These are phyloP conservation scores for Fusarium anguioides DNA, from an alignment of 2,329 filamentous ascomycete genomes.

Conservation along the genomic window DNA sequence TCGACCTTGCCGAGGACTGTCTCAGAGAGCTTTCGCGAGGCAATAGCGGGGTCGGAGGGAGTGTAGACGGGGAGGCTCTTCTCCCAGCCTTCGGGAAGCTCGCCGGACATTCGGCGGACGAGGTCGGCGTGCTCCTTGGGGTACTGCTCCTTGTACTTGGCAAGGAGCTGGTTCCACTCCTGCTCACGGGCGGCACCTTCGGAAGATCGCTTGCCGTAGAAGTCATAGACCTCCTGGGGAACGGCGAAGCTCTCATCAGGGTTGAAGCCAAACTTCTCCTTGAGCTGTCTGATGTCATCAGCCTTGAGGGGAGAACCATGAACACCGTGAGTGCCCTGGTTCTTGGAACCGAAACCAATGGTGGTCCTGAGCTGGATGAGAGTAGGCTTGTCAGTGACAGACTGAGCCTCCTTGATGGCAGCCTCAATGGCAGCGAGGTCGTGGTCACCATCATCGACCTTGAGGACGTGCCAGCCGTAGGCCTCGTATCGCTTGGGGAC, in stretches of 20 bases:
- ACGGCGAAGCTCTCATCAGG: constrained; percentile 93
- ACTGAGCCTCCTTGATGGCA: constrained; percentile 85
- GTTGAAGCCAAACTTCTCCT: constrained; percentile 96
- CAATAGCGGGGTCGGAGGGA: constrained; percentile 82
- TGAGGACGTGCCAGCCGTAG: constrained; percentile 94
- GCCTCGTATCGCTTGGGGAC: constrained; percentile 94
- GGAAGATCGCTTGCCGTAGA: constrained; percentile 85
- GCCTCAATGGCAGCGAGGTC: constrained; percentile 89
- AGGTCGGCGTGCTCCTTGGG: constrained; percentile 84
- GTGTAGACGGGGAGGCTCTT: constrained; percentile 93
- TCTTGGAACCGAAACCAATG: constrained; percentile 94
- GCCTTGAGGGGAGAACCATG: constrained; percentile 96
- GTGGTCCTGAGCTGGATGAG: constrained; percentile 97
- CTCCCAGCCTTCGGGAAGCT: constrained; percentile 96
- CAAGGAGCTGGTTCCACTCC: constrained; percentile 94
- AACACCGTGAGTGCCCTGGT: constrained; percentile 93
- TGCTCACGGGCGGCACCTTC: constrained; percentile 89
- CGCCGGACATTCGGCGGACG: constrained; percentile 79
- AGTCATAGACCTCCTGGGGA: constrained; percentile 92
- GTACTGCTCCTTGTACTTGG: constrained; percentile 85
- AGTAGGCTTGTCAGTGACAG: constrained; percentile 94
- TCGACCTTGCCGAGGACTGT: constrained; percentile 90
- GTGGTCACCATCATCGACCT: constrained; percentile 87
- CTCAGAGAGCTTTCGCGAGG: constrained; percentile 97
- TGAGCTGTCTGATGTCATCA: constrained; percentile 93